Conservation (phyloP, 768 basidiomycete species). For the Guyanaporus albipodus region DNA sequence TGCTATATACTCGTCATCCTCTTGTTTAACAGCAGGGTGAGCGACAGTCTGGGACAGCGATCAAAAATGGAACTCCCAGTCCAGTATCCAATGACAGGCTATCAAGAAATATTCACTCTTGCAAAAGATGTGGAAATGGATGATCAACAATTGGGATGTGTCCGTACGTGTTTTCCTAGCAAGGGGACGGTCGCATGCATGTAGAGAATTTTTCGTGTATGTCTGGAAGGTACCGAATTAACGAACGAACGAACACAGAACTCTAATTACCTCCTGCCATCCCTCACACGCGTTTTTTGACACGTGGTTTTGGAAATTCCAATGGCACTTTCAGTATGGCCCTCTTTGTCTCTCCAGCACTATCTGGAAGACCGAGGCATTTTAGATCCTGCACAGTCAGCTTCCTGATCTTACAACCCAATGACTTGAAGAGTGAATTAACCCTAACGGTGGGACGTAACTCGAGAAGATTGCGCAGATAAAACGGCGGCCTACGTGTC, state of each 20-base stretch:
- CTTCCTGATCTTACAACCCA: slow-evolving; percentile 72
- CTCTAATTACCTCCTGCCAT: background rate
- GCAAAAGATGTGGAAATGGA: background rate
- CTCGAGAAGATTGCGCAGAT: background rate
- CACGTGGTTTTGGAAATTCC: slow-evolving; percentile 68
- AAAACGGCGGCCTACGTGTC: slow-evolving; percentile 51
- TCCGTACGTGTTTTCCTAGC: background rate
- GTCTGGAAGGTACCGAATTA: background rate
- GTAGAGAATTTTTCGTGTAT: background rate
- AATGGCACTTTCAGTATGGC: slow-evolving; percentile 76
- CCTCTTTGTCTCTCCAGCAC: slow-evolving; percentile 58
- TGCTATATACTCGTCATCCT: no score
- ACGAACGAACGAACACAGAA: background rate
- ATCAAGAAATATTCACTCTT: background rate
- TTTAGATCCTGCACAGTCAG: slow-evolving; percentile 61
- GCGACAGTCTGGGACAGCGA: background rate
- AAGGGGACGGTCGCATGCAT: background rate
- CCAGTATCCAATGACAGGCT: no score
- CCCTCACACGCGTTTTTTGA: slow-evolving; percentile 29
- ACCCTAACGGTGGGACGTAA: slow-evolving; percentile 38
- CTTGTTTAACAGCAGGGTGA: no score
- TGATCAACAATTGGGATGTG: background rate
- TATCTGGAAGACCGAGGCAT: slow-evolving; percentile 61
- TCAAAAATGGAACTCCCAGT: background rate
- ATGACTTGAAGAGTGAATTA: slow-evolving; percentile 67